phyloP scores from a whole-genome alignment of 2,329 filamentous ascomycete genomes.

The Emergomyces pasteurianus region DNA sequence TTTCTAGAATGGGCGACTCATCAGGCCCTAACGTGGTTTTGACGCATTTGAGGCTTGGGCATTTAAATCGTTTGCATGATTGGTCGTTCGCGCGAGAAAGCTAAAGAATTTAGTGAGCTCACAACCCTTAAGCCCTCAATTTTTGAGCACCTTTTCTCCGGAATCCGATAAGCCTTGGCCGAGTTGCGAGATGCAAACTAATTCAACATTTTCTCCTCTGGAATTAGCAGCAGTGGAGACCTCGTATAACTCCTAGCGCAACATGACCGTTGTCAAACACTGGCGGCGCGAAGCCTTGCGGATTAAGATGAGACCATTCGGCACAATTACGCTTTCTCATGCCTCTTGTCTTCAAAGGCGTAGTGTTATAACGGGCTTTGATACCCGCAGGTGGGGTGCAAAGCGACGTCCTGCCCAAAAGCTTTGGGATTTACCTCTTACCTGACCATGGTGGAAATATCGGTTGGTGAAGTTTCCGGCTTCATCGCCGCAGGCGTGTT shows the following conservation, averaged over 20 bases:
- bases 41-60: too few relatives aligned
- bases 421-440: neutral
- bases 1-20: too few relatives aligned
- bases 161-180: neutral
- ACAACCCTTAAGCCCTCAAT: neutral
- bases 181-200: neutral
- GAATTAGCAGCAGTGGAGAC: neutral
- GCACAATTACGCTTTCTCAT: neutral
- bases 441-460: slow-evolving; percentile 10
- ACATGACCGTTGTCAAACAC: neutral
- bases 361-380: neutral
- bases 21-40: too few relatives aligned
- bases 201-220: neutral
- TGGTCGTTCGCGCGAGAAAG: neutral
- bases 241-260: neutral
- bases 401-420: neutral
- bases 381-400: neutral
- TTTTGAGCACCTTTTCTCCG: neutral
- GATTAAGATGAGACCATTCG: neutral
- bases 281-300: neutral
- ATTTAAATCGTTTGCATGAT: neutral
- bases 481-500: slow-evolving; percentile 27
- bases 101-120: neutral
- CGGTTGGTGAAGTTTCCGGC: slow-evolving; percentile 28
- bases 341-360: neutral